Evolutionary conservation across 176 grass and related monocot species (phyloP), one percentile per base, ranked within the genome.

Genomic region (Triticum turgidum): DNA sequence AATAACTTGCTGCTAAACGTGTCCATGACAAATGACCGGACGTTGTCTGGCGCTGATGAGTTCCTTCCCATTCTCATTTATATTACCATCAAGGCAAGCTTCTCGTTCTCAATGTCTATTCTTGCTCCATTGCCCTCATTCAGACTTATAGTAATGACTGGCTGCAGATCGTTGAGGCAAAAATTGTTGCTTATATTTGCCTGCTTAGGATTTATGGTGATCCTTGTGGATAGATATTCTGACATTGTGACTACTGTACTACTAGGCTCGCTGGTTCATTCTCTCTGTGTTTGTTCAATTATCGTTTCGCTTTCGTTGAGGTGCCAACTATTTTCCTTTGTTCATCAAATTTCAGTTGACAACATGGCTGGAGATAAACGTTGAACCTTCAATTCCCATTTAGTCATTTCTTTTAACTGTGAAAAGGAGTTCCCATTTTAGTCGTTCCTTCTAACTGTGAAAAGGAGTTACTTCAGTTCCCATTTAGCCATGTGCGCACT

Each of bases 31-130:
- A 88, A 82, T 78, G 87, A 95, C 41, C 77, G 90, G 66, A 73
- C 83, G 11, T 86, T 82, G 18, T 92, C 93, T 72, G 96, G 96
- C 51, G 96, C 93, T 90, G 96, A 98, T 89, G 93, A 95, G 61
- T 98, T 98, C 80, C 92, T 98, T 80, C 96, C 96, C 27, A 93
- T 93, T 94, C 89, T 98, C 84, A 98, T 98, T 75, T 95, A 91
- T 87, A 70, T 95, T 42, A 95, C 93, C 75, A 98, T 95, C 78
- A 98, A 98, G 96, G 96, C 65, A 95, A 93, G 84, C 72, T 76
- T 47, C 44, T 81, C 5, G 58, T 54, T 73, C 17, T 75, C 67
- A 80, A 64, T 91, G 30, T 83, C 73, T 85, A 34, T 80, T 81
- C 21, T 83, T 70, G 30, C 29, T 30, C 25, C 27, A 32, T 78